phyloP scores from a whole-genome alignment of 768 basidiomycete species.

The Boletus rubropictus region DNA sequence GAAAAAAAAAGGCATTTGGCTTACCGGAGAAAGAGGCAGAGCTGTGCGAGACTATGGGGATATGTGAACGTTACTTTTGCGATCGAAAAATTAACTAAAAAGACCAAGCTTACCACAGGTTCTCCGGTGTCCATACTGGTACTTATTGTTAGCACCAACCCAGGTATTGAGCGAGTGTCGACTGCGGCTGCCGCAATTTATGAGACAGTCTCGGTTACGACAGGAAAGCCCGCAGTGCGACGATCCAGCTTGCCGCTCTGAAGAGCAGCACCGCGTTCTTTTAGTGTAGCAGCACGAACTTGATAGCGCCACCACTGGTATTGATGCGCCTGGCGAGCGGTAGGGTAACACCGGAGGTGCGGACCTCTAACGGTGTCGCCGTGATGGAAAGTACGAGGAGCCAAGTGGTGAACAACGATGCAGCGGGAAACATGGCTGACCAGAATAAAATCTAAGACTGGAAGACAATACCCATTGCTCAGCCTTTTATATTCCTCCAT shows the following conservation, averaged over 20 bases:
- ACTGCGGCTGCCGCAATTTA: conserved; percentile 40
- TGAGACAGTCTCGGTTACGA: conserved; percentile 39
- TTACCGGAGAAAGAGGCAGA: conserved; percentile 56
- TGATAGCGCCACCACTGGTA: conserved; percentile 39
- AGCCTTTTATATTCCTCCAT: conserved; percentile 19
- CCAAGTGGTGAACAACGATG: conserved; percentile 40
- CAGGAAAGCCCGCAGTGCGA: conserved; percentile 27
- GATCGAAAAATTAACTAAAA: neutral
- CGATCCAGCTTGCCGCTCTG: conserved; percentile 12
- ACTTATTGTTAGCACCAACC: conserved; percentile 34
- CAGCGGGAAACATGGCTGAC: conserved; percentile 34
- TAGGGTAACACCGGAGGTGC: conserved; percentile 39
- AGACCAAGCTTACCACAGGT: conserved; percentile 40
- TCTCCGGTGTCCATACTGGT: conserved; percentile 44
- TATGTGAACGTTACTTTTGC: neutral
- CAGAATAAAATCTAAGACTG: conserved; percentile 8
- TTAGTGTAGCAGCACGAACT: conserved; percentile 43
- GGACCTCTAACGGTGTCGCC: conserved; percentile 39
- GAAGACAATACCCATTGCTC: conserved; percentile 4
- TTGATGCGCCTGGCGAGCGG: conserved; percentile 53
- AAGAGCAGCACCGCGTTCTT: conserved; percentile 34
- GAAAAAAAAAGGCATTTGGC: neutral
- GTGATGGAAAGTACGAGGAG: conserved; percentile 42
- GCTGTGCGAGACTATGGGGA: conserved; percentile 51
- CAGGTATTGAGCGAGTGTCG: conserved; percentile 52